Base-by-base conservation (phyloP, 148 eudicot genomes). In the Rhododendron molle region DNA sequence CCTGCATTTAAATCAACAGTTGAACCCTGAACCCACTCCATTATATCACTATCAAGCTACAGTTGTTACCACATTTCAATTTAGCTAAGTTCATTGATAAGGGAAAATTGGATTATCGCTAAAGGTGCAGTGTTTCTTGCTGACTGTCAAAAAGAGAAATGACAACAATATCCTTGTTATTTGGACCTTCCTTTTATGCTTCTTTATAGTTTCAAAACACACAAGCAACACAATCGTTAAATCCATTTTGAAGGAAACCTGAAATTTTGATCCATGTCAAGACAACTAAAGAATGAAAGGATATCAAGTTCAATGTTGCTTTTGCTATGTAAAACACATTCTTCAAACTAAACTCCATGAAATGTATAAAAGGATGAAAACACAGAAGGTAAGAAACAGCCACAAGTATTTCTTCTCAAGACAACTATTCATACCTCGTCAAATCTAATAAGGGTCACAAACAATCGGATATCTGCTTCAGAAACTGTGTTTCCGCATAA, bases 401-500 rank as follows among this genome's bases (percentile, higher is more conserved):
- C 81, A 76, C 4, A n/a, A 71, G 49, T 28, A 20, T 21, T 82
- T 49, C 34, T 26, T 62, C 13, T 20, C 74, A 60, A 47, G 11
- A 34, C 23, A 12, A 50, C 16, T 34, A 49, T 34, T 13, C 83
- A 7, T 95, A 96, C 99, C 99, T 95, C 99, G 62, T 96, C 98
- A 88, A 96, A 96, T 83, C 99, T 88, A 87, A 95, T 89, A 54
- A 95, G 91, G 81, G 99, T 96, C 30, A 93, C 97, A 88, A 96
- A 96, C 92, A 96, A 83, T 76, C 99, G 91, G 60, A 95, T 85
- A 90, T 96, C 99, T 82, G 97, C 98, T 89, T 95, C 98, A 58
- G 98, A 91, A 83, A 95, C 87, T 34, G 92, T 86, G 69, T 90
- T 88, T 56, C 99, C 99, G 87, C 96, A 93, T 65, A 96, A 69